Base-by-base conservation (phyloP, 2,329 filamentous ascomycete genomes). In the Trichothecium roseum region DNA sequence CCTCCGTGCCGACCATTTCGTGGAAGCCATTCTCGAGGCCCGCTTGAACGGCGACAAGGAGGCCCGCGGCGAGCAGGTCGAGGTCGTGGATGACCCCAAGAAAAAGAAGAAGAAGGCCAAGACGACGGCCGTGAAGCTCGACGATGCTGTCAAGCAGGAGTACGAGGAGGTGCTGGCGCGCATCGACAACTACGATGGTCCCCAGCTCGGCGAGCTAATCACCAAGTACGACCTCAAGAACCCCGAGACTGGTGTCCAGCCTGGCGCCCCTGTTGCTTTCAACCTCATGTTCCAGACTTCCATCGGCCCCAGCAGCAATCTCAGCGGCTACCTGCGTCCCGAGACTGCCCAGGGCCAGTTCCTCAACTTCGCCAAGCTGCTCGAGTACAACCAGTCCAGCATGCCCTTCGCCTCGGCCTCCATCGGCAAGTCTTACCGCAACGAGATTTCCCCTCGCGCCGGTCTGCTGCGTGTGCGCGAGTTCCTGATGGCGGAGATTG, bases 341-440 rank as follows among this genome's bases (percentile, higher is more conserved):
- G 91, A 98, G 64, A 98, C 91, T 20, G 91, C 91, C 4, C 91
- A 98, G 69, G 91, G 91, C 45, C 91, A 98, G 64, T 98, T 98
- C 64, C 68, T 96, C 45, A 95, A 94, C 64, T 98, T 98, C 60
- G 78, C 82, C 49, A 95, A 95, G 68, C 78, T 98, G 32, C 79
- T 96, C 40, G 89, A 95, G 46, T 96, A 88, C 69, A 96, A 95
- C 68, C 84, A 94, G 62, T 78, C 86, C 52, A 72, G 80, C 49
- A 94, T 98, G 84, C 91, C 91, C 18, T 96, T 98, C 54, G 91
- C 91, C 12, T 96, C 89, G 34, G 91, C 91, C 32, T 94, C 85
- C 28, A 93, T 98, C 56, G 91, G 91, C 62, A 94, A 94, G 64
- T 95, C 89, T 2, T 96, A 94, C 74, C 79, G 91, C 51, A 98